Evolutionary conservation across 2,329 filamentous ascomycete species (phyloP).

Genomic region (Keithomyces neogunnii): DNA sequence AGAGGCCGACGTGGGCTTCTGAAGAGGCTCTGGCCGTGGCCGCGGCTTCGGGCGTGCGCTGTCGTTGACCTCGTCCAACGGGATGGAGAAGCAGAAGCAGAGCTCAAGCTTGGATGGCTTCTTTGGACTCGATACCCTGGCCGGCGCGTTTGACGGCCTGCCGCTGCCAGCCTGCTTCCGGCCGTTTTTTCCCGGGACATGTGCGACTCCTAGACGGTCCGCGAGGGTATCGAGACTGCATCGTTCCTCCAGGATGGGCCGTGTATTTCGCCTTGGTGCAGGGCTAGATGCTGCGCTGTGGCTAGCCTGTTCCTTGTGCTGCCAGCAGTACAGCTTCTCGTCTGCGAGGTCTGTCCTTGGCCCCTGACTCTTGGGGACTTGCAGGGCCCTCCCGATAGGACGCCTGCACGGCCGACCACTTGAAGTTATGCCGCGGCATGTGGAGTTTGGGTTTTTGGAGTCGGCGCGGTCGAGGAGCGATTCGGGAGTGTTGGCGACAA

Average conservation of each 20-base stretch:
- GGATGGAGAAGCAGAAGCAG: constrained; percentile 46
- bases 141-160: constrained; percentile 10
- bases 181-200: constrained; percentile 39
- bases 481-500: constrained; percentile 61
- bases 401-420: constrained; percentile 78
- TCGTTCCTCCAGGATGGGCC: constrained; percentile 52
- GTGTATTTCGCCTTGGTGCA: constrained; percentile 31
- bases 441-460: constrained; percentile 74
- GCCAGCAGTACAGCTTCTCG: constrained; percentile 77
- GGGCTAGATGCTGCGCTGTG: constrained; percentile 37
- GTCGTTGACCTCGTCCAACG: constrained; percentile 34
- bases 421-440: constrained; percentile 80
- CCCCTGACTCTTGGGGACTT: constrained; percentile 16
- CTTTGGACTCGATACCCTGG: constrained; percentile 17
- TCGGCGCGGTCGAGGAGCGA: constrained; percentile 69
- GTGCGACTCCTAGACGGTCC: constrained; percentile 67
- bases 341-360: constrained; percentile 39
- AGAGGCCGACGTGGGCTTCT: constrained; percentile 19
- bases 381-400: constrained; percentile 35
- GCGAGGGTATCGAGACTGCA: constrained; percentile 83
- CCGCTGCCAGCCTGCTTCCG: constrained; percentile 12
- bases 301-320: constrained; percentile 81
- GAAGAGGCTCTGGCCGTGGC: constrained; percentile 39
- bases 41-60: constrained; percentile 21
- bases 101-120: constrained; percentile 26